Conservation (phyloP, 2,329 filamentous ascomycete genomes). For the Curvularia sp. region DNA sequence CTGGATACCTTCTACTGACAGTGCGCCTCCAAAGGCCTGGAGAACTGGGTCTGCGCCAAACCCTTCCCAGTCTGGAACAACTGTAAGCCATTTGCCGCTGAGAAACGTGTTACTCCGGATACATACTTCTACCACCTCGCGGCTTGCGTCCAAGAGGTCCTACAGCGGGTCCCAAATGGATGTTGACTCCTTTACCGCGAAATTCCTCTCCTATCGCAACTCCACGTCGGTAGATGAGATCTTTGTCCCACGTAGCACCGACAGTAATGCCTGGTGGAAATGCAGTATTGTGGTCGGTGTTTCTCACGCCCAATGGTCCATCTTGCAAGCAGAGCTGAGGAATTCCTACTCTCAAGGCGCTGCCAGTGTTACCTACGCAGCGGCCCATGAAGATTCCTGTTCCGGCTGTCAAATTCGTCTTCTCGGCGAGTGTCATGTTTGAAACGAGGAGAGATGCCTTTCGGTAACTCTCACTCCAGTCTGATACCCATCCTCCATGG, state of each 20-base stretch:
- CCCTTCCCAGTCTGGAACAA: slow-evolving; percentile 66
- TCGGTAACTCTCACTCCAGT: slow-evolving; percentile 73
- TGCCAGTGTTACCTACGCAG: slow-evolving; percentile 80
- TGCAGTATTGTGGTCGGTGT: slow-evolving; percentile 76
- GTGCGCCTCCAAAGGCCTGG: slow-evolving; percentile 75
- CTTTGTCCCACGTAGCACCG: slow-evolving; percentile 77
- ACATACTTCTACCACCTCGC: slow-evolving; percentile 65
- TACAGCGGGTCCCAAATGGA: slow-evolving; percentile 74
- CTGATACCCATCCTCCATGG: slow-evolving; percentile 72
- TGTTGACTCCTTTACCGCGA: slow-evolving; percentile 74
- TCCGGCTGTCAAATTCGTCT: slow-evolving; percentile 77
- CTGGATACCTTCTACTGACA: slow-evolving; percentile 80
- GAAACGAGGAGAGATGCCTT: slow-evolving; percentile 74
- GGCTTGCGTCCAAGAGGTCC: slow-evolving; percentile 71
- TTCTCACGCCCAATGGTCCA: slow-evolving; percentile 72
- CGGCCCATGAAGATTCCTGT: slow-evolving; percentile 73
- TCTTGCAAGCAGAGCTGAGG: slow-evolving; percentile 71
- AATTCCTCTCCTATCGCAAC: slow-evolving; percentile 75
- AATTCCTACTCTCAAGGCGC: slow-evolving; percentile 72
- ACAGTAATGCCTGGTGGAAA: slow-evolving; percentile 82
- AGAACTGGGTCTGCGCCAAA: slow-evolving; percentile 76
- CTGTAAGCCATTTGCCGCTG: slow-evolving; percentile 8
- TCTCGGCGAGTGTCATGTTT: slow-evolving; percentile 80
- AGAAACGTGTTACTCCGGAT: background rate
- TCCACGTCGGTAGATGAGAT: slow-evolving; percentile 71